These are phyloP conservation scores for Lactifluus piperatus DNA, from an alignment of 768 basidiomycete genomes.

Conservation along the genomic window DNA sequence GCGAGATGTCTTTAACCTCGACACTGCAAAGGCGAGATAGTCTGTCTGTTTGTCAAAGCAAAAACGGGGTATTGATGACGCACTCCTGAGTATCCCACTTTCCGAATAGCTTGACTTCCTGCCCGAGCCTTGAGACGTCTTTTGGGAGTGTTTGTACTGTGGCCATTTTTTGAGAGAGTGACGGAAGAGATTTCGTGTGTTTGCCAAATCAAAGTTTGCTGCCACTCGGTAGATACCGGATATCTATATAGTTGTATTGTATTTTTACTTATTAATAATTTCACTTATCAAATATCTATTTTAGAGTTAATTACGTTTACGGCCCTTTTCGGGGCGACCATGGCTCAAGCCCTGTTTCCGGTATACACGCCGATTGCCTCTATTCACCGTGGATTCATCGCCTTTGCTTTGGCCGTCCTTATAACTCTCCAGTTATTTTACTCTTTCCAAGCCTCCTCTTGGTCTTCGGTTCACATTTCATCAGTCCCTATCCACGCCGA, in stretches of 20 bases:
- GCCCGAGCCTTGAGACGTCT: conserved; percentile 72
- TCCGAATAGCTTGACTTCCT: conserved; percentile 93
- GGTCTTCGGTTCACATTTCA: background rate
- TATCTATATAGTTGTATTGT: conserved; percentile 2
- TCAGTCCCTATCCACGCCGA: conserved; percentile 4
- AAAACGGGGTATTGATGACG: conserved; percentile 28
- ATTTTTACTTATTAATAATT: too few relatives aligned
- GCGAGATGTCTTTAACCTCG: conserved; percentile 98
- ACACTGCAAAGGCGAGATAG: conserved; percentile 44
- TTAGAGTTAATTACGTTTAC: background rate
- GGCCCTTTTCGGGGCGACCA: too few relatives aligned
- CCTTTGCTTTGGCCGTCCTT: background rate
- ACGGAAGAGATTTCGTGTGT: background rate
- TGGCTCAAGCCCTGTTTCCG: background rate
- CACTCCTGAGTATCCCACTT: conserved; percentile 99
- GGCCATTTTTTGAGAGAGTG: conserved; percentile 43
- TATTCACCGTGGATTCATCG: background rate
- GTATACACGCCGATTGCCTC: background rate
- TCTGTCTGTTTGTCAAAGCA: background rate
- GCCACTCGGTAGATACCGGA: conserved; percentile 11
- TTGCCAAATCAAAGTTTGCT: conserved; percentile 3
- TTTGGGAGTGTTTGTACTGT: conserved; percentile 64
- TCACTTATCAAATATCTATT: too few relatives aligned
- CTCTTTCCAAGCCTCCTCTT: background rate
- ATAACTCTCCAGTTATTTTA: conserved; percentile 2